Evolutionary conservation across 306 rosid species (phyloP), one percentile per base, ranked within the genome.

Genomic region (Styphnolobium japonicum): DNA sequence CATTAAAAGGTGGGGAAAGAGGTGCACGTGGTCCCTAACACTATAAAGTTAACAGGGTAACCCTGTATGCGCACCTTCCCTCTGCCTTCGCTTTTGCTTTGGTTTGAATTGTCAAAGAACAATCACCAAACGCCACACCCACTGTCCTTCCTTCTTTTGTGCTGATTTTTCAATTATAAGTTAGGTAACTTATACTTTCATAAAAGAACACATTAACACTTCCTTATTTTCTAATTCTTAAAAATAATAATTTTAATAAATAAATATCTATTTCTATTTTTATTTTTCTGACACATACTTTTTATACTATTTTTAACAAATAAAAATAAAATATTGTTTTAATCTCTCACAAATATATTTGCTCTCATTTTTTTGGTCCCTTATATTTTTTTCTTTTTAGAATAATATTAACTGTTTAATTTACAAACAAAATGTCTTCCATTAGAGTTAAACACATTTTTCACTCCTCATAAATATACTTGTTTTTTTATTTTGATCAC

Each of bases 11-110:
- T 64, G 72, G 78, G 60, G 82, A 81, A 76, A 65, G 70, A 79
- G 79, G 66, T 48, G 83, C 75, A 85, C 61, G 88, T 85, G 93
- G 93, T 79, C 88, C 88, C 84, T 9, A 55, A 61, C 33, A 40
- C 7, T 23, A 71, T 14, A 57, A 31, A 66, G 63, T 43, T 23
- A 40, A 76, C 51, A 76, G 27, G 78, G 82, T 45, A 62, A 64
- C 80, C 63, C 27, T 52, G 70, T 63, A 12, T 33, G 56, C 56
- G 52, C 75, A 43, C 29, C 76, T 34, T 27, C 68, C 19, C 34
- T 14, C 16, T 58, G 51, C 6, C 61, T 66, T 65, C 10, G 22
- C 52, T 56, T 62, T 75, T 81, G 83, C 79, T 71, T 79, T 79
- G 76, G 40, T 63, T 76, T 68, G 45, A 86, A 81, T 53, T 45